Conservation (phyloP, 148 eudicot species). For the Arbutus unedo region DNA sequence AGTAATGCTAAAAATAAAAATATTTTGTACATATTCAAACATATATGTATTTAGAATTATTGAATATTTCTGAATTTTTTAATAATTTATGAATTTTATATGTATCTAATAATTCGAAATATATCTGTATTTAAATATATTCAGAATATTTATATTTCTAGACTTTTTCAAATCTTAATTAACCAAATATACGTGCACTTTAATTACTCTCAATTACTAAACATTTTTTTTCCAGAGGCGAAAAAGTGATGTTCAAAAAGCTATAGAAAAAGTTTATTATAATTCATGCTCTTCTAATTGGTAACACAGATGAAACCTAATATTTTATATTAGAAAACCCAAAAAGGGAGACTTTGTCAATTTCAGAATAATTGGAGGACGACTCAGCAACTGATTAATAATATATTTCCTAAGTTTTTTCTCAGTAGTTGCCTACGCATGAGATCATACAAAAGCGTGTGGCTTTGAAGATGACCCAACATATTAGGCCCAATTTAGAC, state of each 20-base stretch:
- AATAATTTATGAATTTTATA: too few relatives aligned
- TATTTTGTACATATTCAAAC: too few relatives aligned
- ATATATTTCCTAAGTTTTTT: neutral
- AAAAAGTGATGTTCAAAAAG: neutral
- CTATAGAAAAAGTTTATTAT: neutral
- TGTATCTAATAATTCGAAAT: too few relatives aligned
- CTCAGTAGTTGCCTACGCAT: neutral
- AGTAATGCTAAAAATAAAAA: neutral
- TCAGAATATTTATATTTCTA: too few relatives aligned
- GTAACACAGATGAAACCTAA: neutral
- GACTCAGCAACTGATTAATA: neutral
- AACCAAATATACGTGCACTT: too few relatives aligned
- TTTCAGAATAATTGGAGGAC: neutral
- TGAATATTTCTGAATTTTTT: too few relatives aligned
- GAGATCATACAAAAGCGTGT: neutral
- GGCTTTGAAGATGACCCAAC: neutral
- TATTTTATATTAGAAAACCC: neutral
- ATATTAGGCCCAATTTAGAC: neutral
- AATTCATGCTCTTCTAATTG: neutral
- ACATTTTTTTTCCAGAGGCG: neutral
- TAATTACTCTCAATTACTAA: too few relatives aligned
- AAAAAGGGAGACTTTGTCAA: neutral
- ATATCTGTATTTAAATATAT: too few relatives aligned
- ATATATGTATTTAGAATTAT: too few relatives aligned
- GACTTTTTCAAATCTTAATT: too few relatives aligned